These are phyloP conservation scores for Massariosphaeria phaeospora DNA, from an alignment of 495 filamentous ascomycete genomes.

Conservation along the genomic window DNA sequence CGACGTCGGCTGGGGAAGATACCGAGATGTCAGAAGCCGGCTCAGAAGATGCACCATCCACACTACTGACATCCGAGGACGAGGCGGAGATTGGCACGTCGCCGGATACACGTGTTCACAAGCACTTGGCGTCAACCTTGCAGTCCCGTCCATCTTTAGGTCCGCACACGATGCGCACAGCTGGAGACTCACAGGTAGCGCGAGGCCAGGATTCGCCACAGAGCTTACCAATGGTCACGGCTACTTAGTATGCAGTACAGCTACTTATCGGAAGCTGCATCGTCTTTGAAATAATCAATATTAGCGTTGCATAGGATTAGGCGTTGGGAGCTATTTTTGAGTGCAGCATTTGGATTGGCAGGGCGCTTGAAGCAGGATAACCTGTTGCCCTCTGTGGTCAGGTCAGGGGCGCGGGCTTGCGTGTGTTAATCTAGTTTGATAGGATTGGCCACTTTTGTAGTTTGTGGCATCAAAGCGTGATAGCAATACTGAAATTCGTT, in stretches of 20 bases:
- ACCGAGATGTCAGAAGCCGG: slow-evolving; percentile 8
- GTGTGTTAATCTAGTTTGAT: too few relatives aligned
- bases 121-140: not conserved
- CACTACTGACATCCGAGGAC: slow-evolving; percentile 10
- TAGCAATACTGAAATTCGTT: too few relatives aligned
- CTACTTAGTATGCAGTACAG: not conserved
- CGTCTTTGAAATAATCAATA: not conserved
- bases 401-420: too few relatives aligned
- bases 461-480: too few relatives aligned
- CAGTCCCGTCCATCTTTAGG: not conserved
- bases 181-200: not conserved
- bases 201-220: not conserved
- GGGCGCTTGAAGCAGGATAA: too few relatives aligned
- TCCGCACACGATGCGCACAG: slow-evolving; percentile 9
- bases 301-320: not conserved
- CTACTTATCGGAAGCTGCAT: too few relatives aligned
- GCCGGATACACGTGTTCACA: not conserved
- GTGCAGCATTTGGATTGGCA: too few relatives aligned
- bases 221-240: slow-evolving; percentile 4
- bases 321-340: too few relatives aligned
- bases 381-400: too few relatives aligned
- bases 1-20: not conserved
- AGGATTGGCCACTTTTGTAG: too few relatives aligned
- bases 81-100: slow-evolving; percentile 1
- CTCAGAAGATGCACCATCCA: slow-evolving; percentile 13